These are phyloP conservation scores for Gardenia jasminoides DNA, from an alignment of 257 asterid genomes.

Conservation along the genomic window DNA sequence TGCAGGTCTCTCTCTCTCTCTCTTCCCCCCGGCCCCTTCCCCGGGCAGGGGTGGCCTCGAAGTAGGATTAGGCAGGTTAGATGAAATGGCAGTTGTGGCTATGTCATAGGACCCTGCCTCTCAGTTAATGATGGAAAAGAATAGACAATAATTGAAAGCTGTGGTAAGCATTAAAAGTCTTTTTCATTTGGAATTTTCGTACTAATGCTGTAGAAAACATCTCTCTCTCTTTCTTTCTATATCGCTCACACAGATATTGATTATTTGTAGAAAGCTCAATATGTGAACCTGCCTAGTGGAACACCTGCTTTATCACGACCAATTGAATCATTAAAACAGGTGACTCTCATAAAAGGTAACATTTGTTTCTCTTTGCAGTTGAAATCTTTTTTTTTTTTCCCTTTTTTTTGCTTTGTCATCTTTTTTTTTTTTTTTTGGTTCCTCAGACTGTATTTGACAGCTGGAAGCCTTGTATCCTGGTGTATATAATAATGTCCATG, in stretches of 20 bases:
- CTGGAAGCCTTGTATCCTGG: slow-evolving; percentile 87
- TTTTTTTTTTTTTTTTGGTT: neutral
- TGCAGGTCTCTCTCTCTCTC: slow-evolving; percentile 58
- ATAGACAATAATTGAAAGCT: neutral
- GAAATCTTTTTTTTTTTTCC: neutral
- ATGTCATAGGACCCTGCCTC: neutral
- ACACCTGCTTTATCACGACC: slow-evolving; percentile 98
- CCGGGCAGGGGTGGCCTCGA: too few species aligned
- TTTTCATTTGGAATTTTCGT: neutral
- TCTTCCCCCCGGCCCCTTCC: too few species aligned
- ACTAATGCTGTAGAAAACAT: neutral
- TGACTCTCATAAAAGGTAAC: slow-evolving; percentile 18
- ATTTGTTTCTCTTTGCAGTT: slow-evolving; percentile 5
- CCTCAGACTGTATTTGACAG: slow-evolving; percentile 39
- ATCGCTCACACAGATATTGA: slow-evolving; percentile 14
- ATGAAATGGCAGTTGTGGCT: neutral
- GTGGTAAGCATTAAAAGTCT: neutral
- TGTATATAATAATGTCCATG: slow-evolving; percentile 80
- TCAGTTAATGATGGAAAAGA: neutral
- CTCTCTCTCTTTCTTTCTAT: slow-evolving; percentile 5
- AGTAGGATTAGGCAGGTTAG: neutral
- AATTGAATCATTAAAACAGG: slow-evolving; percentile 91
- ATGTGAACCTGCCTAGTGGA: slow-evolving; percentile 83
- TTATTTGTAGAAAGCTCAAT: slow-evolving; percentile 69
- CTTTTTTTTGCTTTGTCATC: too few species aligned